Evolutionary conservation across 768 basidiomycete genomes (phyloP).

Genomic region (Boletus sp.): DNA sequence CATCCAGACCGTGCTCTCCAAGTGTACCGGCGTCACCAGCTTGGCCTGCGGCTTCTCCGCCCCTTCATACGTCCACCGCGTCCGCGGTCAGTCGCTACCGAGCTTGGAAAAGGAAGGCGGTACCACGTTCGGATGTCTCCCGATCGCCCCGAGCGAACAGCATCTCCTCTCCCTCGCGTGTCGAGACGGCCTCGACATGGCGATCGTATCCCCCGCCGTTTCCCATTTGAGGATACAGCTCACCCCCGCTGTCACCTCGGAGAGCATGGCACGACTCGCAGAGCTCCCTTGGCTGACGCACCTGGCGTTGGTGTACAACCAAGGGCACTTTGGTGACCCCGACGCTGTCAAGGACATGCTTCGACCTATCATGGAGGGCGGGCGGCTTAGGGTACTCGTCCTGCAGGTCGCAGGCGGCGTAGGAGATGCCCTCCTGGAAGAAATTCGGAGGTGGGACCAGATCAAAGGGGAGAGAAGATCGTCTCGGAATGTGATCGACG

Average conservation of each 20-base stretch:
- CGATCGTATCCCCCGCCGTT: constrained; percentile 29
- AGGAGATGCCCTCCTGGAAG: constrained; percentile 1
- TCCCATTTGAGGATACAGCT: constrained; percentile 37
- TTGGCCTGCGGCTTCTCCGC: constrained; percentile 32
- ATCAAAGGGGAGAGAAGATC: neutral
- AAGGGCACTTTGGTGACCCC: neutral
- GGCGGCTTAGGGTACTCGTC: constrained; percentile 5
- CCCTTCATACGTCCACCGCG: constrained; percentile 21
- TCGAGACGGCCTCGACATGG: constrained; percentile 33
- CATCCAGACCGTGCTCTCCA: neutral
- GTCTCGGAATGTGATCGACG: neutral
- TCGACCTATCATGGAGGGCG: constrained; percentile 3
- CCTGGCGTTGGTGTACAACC: constrained; percentile 13
- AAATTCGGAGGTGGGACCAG: constrained; percentile 11
- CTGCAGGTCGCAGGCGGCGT: constrained; percentile 8
- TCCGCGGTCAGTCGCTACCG: neutral
- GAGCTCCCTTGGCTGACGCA: constrained; percentile 16
- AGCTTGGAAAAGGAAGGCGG: neutral
- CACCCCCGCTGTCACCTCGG: constrained; percentile 11
- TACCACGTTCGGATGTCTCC: neutral
- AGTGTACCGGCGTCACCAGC: neutral
- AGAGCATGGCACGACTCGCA: constrained; percentile 7
- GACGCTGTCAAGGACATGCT: constrained; percentile 1
- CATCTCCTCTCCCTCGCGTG: constrained; percentile 36
- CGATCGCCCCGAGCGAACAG: constrained; percentile 25